Evolutionary conservation across 192 early-diverging fungal genomes (phyloP), one percentile per base, ranked within the genome.

Genomic region (Piromyces sp.): DNA sequence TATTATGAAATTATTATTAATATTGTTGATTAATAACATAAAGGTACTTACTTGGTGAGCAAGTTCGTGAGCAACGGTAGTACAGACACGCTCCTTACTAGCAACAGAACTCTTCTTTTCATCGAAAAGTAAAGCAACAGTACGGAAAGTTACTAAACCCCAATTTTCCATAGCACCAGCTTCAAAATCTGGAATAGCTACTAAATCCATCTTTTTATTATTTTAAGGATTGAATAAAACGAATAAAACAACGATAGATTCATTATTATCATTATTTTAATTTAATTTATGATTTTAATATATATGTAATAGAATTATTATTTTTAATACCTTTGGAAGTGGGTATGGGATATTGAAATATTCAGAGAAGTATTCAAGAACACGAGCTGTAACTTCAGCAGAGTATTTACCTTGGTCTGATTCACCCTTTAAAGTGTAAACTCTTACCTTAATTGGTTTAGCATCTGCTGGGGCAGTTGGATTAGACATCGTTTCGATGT

Each of bases 101-200:
- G 86, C 88, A 29, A 92, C 92, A 82, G 90, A 90, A 30, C 94
- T 93, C 13, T 86, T 89, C 84, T 93, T 92, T 82, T 92, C 92
- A 87, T 96, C 95, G 84, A 93, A 93, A 29, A 98, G 87, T 38
- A 98, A 87, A 22, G 92, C 91, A 30, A 94, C 91, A 40, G 94
- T 92, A 79, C 96, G 92, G 85, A 95, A 97, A 13, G 97, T 98
- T 33, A 98, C 91, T 31, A 97, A 87, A 82, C 97, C 97, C 97
- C 97, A 98, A 88, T 98, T 98, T 81, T 91, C 91, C 91, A 92
- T 92, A 29, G 89, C 89, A 9, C 94, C 94, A 29, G 93, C 93
- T 80, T 92, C 92, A 86, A 98, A 98, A 84, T 97, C 95, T 58
- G 94, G 95, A 84, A 98, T 95, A 79, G 95, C 95, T 30, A 98